Conservation (phyloP, 768 basidiomycete genomes). For the Pleurotus giganteus region DNA sequence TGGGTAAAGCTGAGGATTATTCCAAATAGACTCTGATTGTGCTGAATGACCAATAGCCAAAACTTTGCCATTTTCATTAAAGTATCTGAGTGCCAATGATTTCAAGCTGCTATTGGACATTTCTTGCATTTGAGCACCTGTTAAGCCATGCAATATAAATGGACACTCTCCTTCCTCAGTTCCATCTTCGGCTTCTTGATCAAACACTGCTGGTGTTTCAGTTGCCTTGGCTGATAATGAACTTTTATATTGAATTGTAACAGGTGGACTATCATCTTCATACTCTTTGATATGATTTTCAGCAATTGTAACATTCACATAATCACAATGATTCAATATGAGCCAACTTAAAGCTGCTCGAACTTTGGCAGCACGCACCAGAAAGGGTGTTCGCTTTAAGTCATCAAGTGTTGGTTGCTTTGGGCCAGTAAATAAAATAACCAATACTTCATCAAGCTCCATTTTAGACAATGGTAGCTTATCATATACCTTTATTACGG, state of each 20-base stretch:
- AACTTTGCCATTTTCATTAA: conserved; percentile 14
- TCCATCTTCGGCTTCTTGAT: conserved; percentile 20
- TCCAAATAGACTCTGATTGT: conserved; percentile 18
- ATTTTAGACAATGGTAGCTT: conserved; percentile 17
- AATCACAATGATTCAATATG: neutral
- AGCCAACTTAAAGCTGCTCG: conserved; percentile 1
- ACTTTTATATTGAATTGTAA: neutral
- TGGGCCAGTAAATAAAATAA: conserved; percentile 15
- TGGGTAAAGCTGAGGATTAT: conserved; percentile 28
- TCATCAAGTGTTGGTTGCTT: neutral
- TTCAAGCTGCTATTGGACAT: conserved; percentile 13
- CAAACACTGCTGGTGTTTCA: conserved; percentile 13
- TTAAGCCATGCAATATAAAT: conserved; percentile 26
- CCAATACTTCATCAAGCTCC: conserved; percentile 20
- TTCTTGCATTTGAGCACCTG: conserved; percentile 15
- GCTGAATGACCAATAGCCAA: conserved; percentile 19
- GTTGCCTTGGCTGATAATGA: neutral
- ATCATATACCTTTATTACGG: conserved; percentile 18
- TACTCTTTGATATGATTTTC: neutral
- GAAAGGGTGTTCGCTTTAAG: neutral
- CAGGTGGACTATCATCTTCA: neutral
- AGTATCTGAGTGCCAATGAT: conserved; percentile 17
- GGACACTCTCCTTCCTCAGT: conserved; percentile 20
- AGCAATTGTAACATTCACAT: neutral
- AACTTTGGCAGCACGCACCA: neutral